Evolutionary conservation across 2,329 filamentous ascomycete genomes (phyloP), one percentile per base, ranked within the genome.

Genomic region (Sporothrix dimorphospora): DNA sequence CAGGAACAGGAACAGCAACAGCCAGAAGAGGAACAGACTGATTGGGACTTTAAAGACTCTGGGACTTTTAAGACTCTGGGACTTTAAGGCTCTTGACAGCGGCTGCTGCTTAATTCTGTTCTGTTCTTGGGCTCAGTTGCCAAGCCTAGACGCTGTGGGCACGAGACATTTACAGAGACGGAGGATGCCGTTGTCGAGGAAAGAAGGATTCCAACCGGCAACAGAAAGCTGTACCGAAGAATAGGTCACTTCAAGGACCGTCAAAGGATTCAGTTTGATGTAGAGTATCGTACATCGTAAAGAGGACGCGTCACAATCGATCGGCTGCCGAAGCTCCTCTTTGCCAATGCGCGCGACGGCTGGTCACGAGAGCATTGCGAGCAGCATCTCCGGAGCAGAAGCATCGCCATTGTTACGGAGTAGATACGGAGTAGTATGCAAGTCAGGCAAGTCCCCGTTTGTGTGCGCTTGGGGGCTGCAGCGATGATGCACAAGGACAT

Each of bases 301-400:
- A 57, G 42, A 42, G 9, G n/a, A 24, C 34, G 57, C 57, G 11
- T 7, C n/a, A 14, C 7, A n/a, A 45, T 65, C 59, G 59, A 65
- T 27, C 59, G 59, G 27, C 38, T 65, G 21, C 21, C 38, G 21
- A 12, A 30, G n/a, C n/a, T 65, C 38, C 59, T 27, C 59, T 65
- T 65, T 65, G 59, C 59, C 38, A 45, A 65, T 45, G 57, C 14
- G 57, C 14, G 34, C n/a, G 34, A 63, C 45, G 57, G 34, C 57
- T 40, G 59, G 59, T 65, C 59, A 65, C 38, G 59, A 42, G 59
- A 38, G 27, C 59, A 45, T n/a, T 27, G 59, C 16, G 59, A 65
- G 2, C 12, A 24, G 21, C 59, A 65, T 65, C 59, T 65, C 59
- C 38, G 38, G n/a, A 45, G 38, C 30, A 45, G 4, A 21, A 16